Evolutionary conservation across 805 yeast genomes (phyloP), one percentile per base, ranked within the genome.

Genomic region (Starmerella ratchasimensis): DNA sequence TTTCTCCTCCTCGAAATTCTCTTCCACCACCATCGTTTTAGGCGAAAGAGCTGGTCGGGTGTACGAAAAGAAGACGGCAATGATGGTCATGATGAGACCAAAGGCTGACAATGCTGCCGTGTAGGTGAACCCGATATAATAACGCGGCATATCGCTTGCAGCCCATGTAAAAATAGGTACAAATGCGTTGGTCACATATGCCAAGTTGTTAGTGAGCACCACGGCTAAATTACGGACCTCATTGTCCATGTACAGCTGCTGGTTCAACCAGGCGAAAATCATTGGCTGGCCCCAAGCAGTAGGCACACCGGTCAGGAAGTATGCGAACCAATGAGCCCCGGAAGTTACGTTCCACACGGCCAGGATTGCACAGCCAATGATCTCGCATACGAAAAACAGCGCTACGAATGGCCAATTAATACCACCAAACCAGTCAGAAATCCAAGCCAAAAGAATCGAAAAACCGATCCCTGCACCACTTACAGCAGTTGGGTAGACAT

Each of bases 181-280:
- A 61, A 62, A 63, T 7, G 65, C 60, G 28, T 55, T 54, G 2
- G 63, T 61, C 13, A 63, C 62, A 41, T 66, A 67, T 0, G 68
- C 65, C 36, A 61, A 42, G 13, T 60, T 60, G 45, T 67, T 65
- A 20, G 68, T 65, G 5, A 54, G 39, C 6, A 59, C 67, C 13
- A 65, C 63, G 4, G 61, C 57, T 24, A 63, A 54, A 35, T 54
- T 57, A 29, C 67, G 43, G 26, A 46, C 46, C 32, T 47, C 51
- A 48, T 67, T 71, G 42, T 67, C 66, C 6, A 58, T 50, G 19
- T 59, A 58, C 15, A 72, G 49, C 19, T 64, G 47, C 26, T 70
- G 56, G 48, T 72, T 72, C 26, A 71, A 64, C 78, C 77, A 72
- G 2, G 73, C 59, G 42, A 65, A 71, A 11, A 71, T 67, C 45